Base-by-base conservation (phyloP, 2,329 filamentous ascomycete species). In the Fusarium ambrosium region DNA sequence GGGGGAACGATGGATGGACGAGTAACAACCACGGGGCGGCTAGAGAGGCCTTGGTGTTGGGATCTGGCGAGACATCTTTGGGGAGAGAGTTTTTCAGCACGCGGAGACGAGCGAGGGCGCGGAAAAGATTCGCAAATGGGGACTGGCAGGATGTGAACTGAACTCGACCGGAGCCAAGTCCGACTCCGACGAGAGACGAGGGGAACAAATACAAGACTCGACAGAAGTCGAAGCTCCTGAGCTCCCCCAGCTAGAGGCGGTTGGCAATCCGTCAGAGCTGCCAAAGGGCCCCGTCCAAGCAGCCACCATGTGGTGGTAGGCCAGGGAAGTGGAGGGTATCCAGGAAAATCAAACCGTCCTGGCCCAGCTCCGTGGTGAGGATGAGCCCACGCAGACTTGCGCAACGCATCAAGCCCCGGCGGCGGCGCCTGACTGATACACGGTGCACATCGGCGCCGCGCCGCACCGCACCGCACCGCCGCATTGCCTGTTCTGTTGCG, bases 131-230 rank as follows among this genome's bases (percentile, higher is more conserved):
- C 75, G 73, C 69, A 71, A 77, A 79, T 77, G 72, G 77, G 76
- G 74, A 79, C 76, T 73, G 77, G 77, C 69, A 79, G 74, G 65
- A 77, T 75, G 69, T 77, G 72, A 79, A 79, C 69, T 73, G 76
- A 79, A 78, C 70, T 79, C 55, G 75, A 72, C 78, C 77, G 78
- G 78, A 79, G 78, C 75, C 73, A 79, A 79, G 78, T 70, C 78
- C 78, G 78, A 53, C 77, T 79, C 78, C 78, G 78, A 79, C 76
- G 48, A 79, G 64, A 66, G 69, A 77, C 76, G 73, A 75, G 73
- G 74, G 75, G 74, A 77, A 68, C 62, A 74, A 77, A 73, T 72
- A 77, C 74, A 77, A 74, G 66, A 77, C 66, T 70, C 70, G 62
- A 77, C 61, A 73, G 39, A 68, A 70, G 68, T 76, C 64, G 66